Conservation (phyloP, 2,329 filamentous ascomycete species). For the Conoideocrella luteorostrata region DNA sequence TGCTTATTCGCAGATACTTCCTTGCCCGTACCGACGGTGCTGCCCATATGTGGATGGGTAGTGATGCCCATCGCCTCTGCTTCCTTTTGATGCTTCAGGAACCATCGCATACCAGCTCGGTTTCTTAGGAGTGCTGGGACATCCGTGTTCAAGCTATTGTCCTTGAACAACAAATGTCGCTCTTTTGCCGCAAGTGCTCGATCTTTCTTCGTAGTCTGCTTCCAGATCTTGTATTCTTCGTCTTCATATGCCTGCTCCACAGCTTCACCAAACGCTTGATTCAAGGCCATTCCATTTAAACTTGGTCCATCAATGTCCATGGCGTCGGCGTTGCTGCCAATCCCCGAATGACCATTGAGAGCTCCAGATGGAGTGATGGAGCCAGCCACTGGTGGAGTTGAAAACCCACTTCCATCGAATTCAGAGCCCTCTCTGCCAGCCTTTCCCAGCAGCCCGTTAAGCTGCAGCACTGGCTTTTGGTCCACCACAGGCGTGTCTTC, state of each 20-base stretch:
- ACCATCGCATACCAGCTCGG: conserved; percentile 85
- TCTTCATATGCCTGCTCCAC: conserved; percentile 77
- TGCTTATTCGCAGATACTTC: conserved; percentile 36
- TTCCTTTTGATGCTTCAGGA: conserved; percentile 71
- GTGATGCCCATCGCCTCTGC: conserved; percentile 45
- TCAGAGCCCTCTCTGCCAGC: conserved; percentile 68
- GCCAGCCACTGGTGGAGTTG: conserved; percentile 70
- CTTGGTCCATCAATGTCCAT: conserved; percentile 83
- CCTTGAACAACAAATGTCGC: conserved; percentile 77
- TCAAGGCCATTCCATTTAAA: conserved; percentile 57
- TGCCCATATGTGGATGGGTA: conserved; percentile 32
- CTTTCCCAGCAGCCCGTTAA: conserved; percentile 57
- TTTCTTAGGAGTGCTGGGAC: conserved; percentile 80
- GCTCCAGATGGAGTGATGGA: conserved; percentile 67
- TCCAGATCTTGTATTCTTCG: conserved; percentile 97
- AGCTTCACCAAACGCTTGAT: conserved; percentile 57
- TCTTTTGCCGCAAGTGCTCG: conserved; percentile 81
- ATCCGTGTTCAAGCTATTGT: conserved; percentile 76
- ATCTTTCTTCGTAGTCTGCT: conserved; percentile 96
- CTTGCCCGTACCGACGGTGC: conserved; percentile 33
- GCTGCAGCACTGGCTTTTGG: conserved; percentile 64
- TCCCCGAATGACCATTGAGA: conserved; percentile 58
- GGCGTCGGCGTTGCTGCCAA: conserved; percentile 69
- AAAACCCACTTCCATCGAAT: conserved; percentile 75
- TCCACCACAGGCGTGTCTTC: conserved; percentile 75